Conservation (phyloP, 2,329 filamentous ascomycete species). For the Sporothrix protearum region DNA sequence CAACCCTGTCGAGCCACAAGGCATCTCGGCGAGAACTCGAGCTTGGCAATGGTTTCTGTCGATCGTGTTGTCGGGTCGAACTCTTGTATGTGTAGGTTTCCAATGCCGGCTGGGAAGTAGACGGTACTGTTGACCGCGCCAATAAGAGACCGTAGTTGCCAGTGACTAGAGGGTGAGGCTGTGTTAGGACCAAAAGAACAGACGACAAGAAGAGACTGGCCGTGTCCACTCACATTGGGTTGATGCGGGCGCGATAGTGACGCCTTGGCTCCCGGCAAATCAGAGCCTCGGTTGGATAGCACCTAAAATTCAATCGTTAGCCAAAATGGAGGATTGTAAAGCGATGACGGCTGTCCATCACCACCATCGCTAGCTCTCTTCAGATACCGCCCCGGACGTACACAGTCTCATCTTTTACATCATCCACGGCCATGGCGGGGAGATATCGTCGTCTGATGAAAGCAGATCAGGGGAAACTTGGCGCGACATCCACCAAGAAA, state of each 20-base stretch:
- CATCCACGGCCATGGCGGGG: conserved; percentile 44
- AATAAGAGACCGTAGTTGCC: conserved; percentile 86
- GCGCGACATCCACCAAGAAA: conserved; percentile 8
- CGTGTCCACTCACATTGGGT: conserved; percentile 53
- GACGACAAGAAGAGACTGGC: not conserved
- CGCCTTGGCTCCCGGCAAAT: conserved; percentile 59
- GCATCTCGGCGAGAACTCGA: conserved; percentile 76
- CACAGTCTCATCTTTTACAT: conserved; percentile 51
- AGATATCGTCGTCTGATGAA: conserved; percentile 28
- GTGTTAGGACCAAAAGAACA: not conserved
- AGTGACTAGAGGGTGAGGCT: conserved; percentile 56
- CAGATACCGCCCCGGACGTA: conserved; percentile 35
- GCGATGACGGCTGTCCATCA: not conserved
- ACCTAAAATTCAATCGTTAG: conserved; percentile 42
- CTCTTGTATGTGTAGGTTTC: conserved; percentile 62
- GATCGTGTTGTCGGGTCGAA: conserved; percentile 66
- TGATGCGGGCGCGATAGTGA: conserved; percentile 65
- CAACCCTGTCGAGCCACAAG: conserved; percentile 82
- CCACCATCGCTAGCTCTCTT: not conserved
- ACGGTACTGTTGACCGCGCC: conserved; percentile 74
- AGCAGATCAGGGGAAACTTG: not conserved
- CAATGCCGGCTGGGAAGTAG: conserved; percentile 76
- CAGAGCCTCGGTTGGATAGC: conserved; percentile 62
- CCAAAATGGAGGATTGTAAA: too few species aligned
- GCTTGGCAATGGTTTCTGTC: conserved; percentile 67